phyloP scores from a whole-genome alignment of 108 stramenopile genomes.

The Nitzschia putrida region DNA sequence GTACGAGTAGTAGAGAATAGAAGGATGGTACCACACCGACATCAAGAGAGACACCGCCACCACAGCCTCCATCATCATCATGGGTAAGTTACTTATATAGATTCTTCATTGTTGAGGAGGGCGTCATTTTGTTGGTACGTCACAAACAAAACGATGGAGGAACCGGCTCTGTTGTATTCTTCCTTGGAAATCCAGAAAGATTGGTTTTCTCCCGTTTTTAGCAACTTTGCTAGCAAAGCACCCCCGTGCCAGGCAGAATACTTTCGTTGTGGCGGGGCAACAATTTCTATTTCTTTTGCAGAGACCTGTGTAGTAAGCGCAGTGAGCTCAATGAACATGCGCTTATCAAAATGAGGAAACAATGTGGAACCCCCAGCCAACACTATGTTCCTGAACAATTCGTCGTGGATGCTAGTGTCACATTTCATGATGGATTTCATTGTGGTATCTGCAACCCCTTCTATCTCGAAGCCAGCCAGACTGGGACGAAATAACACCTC shows the following conservation, averaged over 20 bases:
- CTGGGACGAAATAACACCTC: slow-evolving; percentile 89
- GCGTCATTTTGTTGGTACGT: too few relatives aligned
- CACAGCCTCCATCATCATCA: too few relatives aligned
- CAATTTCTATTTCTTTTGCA: slow-evolving; percentile 94
- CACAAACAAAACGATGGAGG: slow-evolving; percentile 95
- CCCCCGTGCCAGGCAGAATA: slow-evolving; percentile 94
- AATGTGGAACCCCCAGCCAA: slow-evolving; percentile 88
- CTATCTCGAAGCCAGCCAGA: slow-evolving; percentile 89
- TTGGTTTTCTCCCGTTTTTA: slow-evolving; percentile 83
- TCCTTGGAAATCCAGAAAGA: slow-evolving; percentile 97
- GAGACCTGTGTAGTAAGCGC: slow-evolving; percentile 66
- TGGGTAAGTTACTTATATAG: too few relatives aligned
- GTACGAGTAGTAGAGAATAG: too few relatives aligned
- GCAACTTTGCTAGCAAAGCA: slow-evolving; percentile 92
- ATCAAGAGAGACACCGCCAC: too few relatives aligned
- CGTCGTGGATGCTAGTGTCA: slow-evolving; percentile 95
- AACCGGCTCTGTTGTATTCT: slow-evolving; percentile 95
- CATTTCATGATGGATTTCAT: slow-evolving; percentile 99
- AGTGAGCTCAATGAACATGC: slow-evolving; percentile 96
- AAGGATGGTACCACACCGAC: too few relatives aligned
- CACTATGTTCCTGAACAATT: slow-evolving; percentile 85
- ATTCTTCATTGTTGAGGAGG: too few relatives aligned
- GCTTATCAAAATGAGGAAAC: slow-evolving; percentile 96
- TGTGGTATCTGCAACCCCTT: slow-evolving; percentile 92
- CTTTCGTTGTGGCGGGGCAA: slow-evolving; percentile 95